phyloP scores from a whole-genome alignment of 78 protist genomes.

The slime mould (Dictyostelium discoideum) region DNA sequence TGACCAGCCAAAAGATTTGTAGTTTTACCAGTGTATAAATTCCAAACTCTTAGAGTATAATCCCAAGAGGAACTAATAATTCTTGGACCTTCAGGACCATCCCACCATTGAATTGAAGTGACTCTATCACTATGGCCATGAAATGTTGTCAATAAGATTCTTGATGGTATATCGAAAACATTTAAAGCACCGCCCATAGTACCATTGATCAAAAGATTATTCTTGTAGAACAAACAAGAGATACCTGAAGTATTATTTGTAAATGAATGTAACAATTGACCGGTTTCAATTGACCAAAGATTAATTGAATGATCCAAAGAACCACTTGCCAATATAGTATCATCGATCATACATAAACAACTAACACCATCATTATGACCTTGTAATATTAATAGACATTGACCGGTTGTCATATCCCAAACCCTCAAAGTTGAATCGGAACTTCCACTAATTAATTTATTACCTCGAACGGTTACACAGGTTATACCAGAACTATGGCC shows the following conservation, averaged over 20 bases:
- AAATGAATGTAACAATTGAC: conserved; percentile 18
- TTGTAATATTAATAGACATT: conserved; percentile 28
- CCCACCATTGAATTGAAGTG: conserved; percentile 76
- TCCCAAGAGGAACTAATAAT: conserved; percentile 56
- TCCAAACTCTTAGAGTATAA: conserved; percentile 58
- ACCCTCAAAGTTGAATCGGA: conserved; percentile 46
- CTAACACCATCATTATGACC: conserved; percentile 74
- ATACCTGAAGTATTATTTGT: conserved; percentile 42
- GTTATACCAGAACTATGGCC: conserved; percentile 60
- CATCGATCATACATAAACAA: conserved; percentile 57
- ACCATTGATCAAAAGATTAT: conserved; percentile 60
- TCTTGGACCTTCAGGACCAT: conserved; percentile 46
- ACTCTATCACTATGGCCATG: conserved; percentile 63
- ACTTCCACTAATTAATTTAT: conserved; percentile 44
- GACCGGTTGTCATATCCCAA: conserved; percentile 55
- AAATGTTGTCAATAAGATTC: conserved; percentile 31
- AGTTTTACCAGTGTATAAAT: conserved; percentile 49
- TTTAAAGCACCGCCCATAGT: conserved; percentile 64
- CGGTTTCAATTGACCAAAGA: conserved; percentile 55
- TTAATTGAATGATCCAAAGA: conserved; percentile 66
- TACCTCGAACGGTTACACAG: conserved; percentile 40
- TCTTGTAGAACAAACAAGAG: conserved; percentile 55
- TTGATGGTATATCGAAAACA: conserved; percentile 60
- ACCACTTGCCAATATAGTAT: conserved; percentile 37
- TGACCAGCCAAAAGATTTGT: conserved; percentile 65